Base-by-base conservation (phyloP, 352 stramenopile species). In the Pythium aquatile region DNA sequence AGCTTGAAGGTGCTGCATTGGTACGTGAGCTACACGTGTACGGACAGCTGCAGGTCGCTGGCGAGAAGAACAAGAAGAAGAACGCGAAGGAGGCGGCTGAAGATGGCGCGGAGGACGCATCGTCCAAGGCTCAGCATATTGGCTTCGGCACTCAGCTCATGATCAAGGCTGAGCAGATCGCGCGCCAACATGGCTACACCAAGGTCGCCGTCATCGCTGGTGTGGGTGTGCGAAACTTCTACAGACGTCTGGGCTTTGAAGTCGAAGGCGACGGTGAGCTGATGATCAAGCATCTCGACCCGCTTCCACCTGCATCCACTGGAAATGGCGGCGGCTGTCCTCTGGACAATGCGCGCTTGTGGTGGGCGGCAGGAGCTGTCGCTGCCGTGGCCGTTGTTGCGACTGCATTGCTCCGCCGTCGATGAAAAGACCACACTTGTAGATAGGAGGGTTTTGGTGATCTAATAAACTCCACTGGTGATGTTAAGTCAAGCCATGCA, bases 11-110 rank as follows among this genome's bases (percentile, higher is more conserved):
- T 39, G 84, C 82, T 5, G 91, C 91, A 16, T 78, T 97, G 17
- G 83, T 97, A 37, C 87, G 91, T 13, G 89, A 97, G 69, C 77
- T 97, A 5, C 91, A 97, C 51, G 90, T 97, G 28, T 97, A 97
- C 59, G 91, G 91, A 1, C 91, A 97, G 61, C 72, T 97, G 6
- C 79, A 96, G 28, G 77, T 85, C 17, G 76, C 75, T 30, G 64
- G 76, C 8, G 74, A 58, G 28, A 78, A 86, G 55, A 66, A 69
- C 28, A 77, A 75, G 52, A 79, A 77, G 52, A 66, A 75, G 37
- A 63, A 72, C 46, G 10, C 26, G 29, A n/a, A 59, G 32, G 26
- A 55, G 30, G 57, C 46, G 42, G 39, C 42, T 7, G 68, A 33
- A 0, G 58, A 61, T 4, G 51, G 65, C 35, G 40, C 40, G 5